Conservation (phyloP, 495 filamentous ascomycete genomes). For the Penicillium atrosanguineum region DNA sequence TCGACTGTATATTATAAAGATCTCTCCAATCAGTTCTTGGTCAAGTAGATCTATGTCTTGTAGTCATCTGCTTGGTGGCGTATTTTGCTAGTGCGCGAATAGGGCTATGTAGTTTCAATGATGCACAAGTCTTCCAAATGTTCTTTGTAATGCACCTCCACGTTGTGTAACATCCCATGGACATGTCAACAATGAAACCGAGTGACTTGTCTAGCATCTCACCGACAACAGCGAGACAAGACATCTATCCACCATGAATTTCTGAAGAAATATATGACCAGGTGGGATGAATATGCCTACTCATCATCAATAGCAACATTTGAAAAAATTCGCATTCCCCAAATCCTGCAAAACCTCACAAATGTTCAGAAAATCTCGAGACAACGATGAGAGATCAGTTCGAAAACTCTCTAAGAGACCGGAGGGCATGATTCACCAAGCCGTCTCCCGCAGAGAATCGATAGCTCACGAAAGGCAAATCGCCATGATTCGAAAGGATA, state of each 20-base stretch:
- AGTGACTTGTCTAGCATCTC: neutral
- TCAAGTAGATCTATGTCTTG: neutral
- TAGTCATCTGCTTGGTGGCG: neutral
- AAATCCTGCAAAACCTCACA: neutral
- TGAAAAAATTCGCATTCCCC: neutral
- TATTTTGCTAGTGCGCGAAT: neutral
- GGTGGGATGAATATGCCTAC: neutral
- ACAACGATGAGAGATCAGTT: neutral
- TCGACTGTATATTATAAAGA: constrained; percentile 11
- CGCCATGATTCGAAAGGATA: neutral
- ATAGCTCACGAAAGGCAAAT: neutral
- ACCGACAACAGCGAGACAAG: neutral
- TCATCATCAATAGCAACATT: neutral
- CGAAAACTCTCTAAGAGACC: neutral
- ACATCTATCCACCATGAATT: neutral
- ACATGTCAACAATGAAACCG: neutral
- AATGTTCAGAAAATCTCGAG: neutral
- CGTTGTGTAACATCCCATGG: neutral
- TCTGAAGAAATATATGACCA: neutral
- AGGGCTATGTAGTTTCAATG: too few relatives aligned
- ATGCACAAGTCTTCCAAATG: neutral
- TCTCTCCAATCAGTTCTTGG: neutral
- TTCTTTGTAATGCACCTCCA: neutral
- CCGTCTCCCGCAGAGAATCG: neutral
- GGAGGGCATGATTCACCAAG: neutral